Base-by-base conservation (phyloP, 805 yeast genomes). In the Yarrowia bubula region DNA sequence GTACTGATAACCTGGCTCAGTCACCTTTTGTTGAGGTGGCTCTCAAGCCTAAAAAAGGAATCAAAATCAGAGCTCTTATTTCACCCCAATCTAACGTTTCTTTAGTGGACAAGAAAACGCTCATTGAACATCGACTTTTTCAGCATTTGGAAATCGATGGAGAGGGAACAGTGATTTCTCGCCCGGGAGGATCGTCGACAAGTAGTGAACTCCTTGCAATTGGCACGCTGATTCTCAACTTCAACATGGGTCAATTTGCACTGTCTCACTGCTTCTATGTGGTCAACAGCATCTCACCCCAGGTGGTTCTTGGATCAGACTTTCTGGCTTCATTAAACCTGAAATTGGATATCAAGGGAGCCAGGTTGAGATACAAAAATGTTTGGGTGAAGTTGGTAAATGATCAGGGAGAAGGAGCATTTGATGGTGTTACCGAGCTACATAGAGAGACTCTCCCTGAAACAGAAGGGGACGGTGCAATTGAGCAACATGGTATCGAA, bases 171-270 rank as follows among this genome's bases (percentile, higher is more conserved):
- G 11, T 55, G 13, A 41, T 55, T 13, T 15, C 38, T 31, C 61
- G 61, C n/a, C 61, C 61, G 1, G 47, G 47, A 8, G 47, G 61
- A 1, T 55, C 61, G 4, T 28, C 61, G 10, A 18, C 61, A 7
- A 31, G 22, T 38, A 22, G 35, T 10, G 61, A 39, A 13, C n/a
- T 55, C 22, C 33, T 31, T 9, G 61, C 61, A 4, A 55, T 55
- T n/a, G 61, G 61, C 15, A 55, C 61, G 5, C 35, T 55, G 38
- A 55, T 55, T 31, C 61, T 55, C 18, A 55, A 55, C 31, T 55
- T 55, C 61, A 55, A 55, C 15, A 55, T 55, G 61, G 61, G 61
- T 11, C 61, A 55, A 15, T 55, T 55, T 41, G 61, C 61, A 2
- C 47, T 55, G 10, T 55, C 61, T 1, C 61, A 55, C 15, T 55